Evolutionary conservation across 2,329 filamentous ascomycete genomes (phyloP), one percentile per base, ranked within the genome.

Genomic region (Phialophora verrucosa): DNA sequence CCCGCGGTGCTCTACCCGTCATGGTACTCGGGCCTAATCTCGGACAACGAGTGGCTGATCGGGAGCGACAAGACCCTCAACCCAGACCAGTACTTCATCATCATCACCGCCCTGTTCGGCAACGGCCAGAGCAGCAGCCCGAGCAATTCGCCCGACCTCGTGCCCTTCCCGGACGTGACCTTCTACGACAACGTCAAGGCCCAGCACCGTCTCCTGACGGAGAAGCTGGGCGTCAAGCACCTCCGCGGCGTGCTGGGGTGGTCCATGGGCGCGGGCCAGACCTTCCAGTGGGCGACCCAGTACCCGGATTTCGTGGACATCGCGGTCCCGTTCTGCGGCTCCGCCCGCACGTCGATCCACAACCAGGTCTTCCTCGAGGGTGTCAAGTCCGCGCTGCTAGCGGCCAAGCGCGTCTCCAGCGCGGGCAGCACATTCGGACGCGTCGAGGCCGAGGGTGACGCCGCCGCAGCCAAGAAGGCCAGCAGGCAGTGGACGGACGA

Each of bases 1-100:
- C 90, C 90, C 7, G 87, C 87, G 2, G 85, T 93, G 65, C 84
- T 93, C 67, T 93, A 93, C 73, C 91, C 91, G 1, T 88, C 88
- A 1, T 93, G 91, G 91, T 93, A 88, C 75, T 88, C 87, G 20
- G 88, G 88, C 66, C 80, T 78, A 2, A 91, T 93, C 68, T 80
- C 83, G 2, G 88, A 91, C 73, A 93, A 93, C 67, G 83, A 90
- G 74, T 93, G 91, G 91, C 84, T 93, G 11, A 83, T 91, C 50
- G 89, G 89, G 12, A 76, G 84, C 5, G 83, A 87, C 70, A 91
- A 87, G 75, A 84, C 88, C 0, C 81, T 93, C 51, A 84, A 84
- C 67, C 90, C 90, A 0, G 79, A 81, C 14, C 83, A 87, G 55
- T 90, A 88, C 78, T 90, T 86, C 77, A 90, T 91, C 65, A 84